Evolutionary conservation across 306 rosid species (phyloP).

Genomic region (peach (Prunus persica)): Prunus_persica_NCBIv2 NC_034013.1:14721001-14721500

Average conservation of each 20-base stretch:
- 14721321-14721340: slow-evolving; percentile 85
- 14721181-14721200: slow-evolving; percentile 41
- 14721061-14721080: not conserved
- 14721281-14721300: slow-evolving; percentile 85
- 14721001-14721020: not conserved
- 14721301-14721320: slow-evolving; percentile 76
- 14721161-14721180: slow-evolving; percentile 45
- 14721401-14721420: slow-evolving; percentile 87
- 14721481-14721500: not conserved
- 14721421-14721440: slow-evolving; percentile 96
- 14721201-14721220: slow-evolving; percentile 26
- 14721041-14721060: not conserved
- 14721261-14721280: slow-evolving; percentile 81
- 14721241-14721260: slow-evolving; percentile 90
- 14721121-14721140: not conserved
- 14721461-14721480: not conserved
- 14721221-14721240: slow-evolving; percentile 42
- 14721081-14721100: slow-evolving; percentile 2
- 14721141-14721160: slow-evolving; percentile 52
- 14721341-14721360: slow-evolving; percentile 95
- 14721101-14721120: not conserved
- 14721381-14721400: slow-evolving; percentile 67
- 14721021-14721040: not conserved
- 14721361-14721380: slow-evolving; percentile 89
- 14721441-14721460: slow-evolving; percentile 79